A percentile compares a stretch with the other conserved stretches of the same genome.
These are phyloP conservation scores for Chaetomiaceae sp. DNA, from an alignment of 2,329 filamentous ascomycete genomes.

Conservation along the genomic window DNA sequence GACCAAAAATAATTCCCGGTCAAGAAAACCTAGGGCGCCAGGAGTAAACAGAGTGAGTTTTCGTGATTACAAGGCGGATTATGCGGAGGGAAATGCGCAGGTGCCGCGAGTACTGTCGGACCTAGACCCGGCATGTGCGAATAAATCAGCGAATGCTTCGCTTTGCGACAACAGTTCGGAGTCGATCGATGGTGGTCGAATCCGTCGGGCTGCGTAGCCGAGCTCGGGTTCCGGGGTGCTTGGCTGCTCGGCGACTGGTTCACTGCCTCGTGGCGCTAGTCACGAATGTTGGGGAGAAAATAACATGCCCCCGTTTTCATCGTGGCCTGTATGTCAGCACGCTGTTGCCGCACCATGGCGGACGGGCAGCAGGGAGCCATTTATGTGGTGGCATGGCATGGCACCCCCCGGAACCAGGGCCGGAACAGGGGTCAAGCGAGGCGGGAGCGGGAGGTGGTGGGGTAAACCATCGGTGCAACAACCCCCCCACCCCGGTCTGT, in stretches of 20 bases:
- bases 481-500: background rate
- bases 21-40: no score
- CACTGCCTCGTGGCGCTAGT: background rate
- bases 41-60: no score
- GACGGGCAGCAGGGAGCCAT: slow-evolving; percentile 3
- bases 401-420: slow-evolving; percentile 2
- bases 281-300: background rate
- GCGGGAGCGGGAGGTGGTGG: slow-evolving; percentile 13
- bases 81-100: background rate
- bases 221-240: background rate
- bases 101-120: background rate
- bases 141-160: background rate
- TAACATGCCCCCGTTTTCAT: background rate
- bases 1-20: no score
- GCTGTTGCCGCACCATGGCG: background rate
- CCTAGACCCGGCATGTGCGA: background rate
- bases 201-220: no score
- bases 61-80: no score
- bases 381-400: slow-evolving; percentile 6
- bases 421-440: slow-evolving; percentile 5
- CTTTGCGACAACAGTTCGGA: background rate
- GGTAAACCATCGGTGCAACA: slow-evolving; percentile 4
- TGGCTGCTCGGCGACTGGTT: background rate
- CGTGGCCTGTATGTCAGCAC: background rate
- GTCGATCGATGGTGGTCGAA: no score